Evolutionary conservation across 495 filamentous ascomycete genomes (phyloP).

Genomic region (Physcia stellaris): DNA sequence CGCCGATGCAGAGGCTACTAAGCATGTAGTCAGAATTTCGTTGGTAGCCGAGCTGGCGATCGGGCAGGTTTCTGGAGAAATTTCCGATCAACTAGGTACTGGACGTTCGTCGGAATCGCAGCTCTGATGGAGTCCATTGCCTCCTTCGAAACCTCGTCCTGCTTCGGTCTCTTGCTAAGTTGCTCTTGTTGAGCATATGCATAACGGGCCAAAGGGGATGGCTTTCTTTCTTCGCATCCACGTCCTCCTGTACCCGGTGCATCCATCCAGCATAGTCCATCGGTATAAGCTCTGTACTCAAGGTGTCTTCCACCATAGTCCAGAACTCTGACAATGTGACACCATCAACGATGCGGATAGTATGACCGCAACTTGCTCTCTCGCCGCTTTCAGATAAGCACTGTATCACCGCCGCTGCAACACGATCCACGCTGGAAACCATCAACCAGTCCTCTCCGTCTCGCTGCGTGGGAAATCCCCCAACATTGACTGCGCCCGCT

Average conservation of each 20-base stretch:
- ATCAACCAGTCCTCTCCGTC: slow-evolving; percentile 12
- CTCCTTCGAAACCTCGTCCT: no score
- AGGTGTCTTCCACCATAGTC: slow-evolving; percentile 9
- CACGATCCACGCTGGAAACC: slow-evolving; percentile 12
- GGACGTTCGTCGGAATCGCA: no score
- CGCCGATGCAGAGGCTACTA: no score
- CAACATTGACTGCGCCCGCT: slow-evolving; percentile 9
- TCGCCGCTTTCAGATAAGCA: neutral
- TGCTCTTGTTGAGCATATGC: no score
- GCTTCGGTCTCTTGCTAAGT: no score
- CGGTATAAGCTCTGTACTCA: slow-evolving; percentile 8
- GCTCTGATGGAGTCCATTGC: no score
- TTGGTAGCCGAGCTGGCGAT: no score
- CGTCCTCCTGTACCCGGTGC: slow-evolving; percentile 6
- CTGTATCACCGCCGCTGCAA: slow-evolving; percentile 11
- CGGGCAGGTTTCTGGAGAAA: no score
- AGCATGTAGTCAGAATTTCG: no score
- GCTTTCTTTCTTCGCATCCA: slow-evolving; percentile 8
- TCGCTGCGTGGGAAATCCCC: slow-evolving; percentile 10
- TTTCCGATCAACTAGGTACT: no score
- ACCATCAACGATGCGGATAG: slow-evolving; percentile 12
- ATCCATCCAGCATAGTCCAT: slow-evolving; percentile 11
- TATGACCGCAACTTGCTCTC: neutral
- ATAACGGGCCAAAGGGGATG: slow-evolving; percentile 19
- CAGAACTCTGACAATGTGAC: slow-evolving; percentile 15